These are phyloP conservation scores for Aspergillus wentii DNA, from an alignment of 495 filamentous ascomycete genomes.

Conservation along the genomic window DNA sequence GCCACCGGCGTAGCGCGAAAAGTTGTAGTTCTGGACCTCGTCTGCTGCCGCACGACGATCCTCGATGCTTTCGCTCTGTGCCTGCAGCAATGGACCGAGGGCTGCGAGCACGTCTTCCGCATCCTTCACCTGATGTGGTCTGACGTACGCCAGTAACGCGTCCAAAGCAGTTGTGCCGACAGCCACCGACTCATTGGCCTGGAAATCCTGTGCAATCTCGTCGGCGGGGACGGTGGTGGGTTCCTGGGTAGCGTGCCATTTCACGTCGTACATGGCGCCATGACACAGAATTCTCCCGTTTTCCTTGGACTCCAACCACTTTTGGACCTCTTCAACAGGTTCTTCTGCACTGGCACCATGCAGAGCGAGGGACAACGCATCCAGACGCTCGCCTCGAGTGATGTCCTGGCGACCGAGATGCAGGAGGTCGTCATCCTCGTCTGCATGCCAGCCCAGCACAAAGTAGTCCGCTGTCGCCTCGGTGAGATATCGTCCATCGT, in stretches of 20 bases:
- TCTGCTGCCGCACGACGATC: slow-evolving; percentile 23
- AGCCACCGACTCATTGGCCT: slow-evolving; percentile 20
- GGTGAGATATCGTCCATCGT: slow-evolving; percentile 11
- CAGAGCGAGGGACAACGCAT: slow-evolving; percentile 2
- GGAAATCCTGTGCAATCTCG: slow-evolving; percentile 6
- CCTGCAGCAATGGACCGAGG: slow-evolving; percentile 21
- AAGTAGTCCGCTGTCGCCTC: slow-evolving; percentile 39
- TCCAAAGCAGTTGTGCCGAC: slow-evolving; percentile 47
- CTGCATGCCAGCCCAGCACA: slow-evolving; percentile 48
- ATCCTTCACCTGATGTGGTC: slow-evolving; percentile 13
- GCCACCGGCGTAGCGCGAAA: slow-evolving; percentile 18
- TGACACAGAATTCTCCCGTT: slow-evolving; percentile 24
- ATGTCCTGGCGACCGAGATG: neutral
- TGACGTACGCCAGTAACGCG: slow-evolving; percentile 33
- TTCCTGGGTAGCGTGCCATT: slow-evolving; percentile 25
- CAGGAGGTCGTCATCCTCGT: slow-evolving; percentile 2
- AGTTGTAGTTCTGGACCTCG: slow-evolving; percentile 27
- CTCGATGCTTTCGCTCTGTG: slow-evolving; percentile 30
- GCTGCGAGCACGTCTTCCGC: too few relatives aligned
- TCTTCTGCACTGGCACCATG: too few relatives aligned
- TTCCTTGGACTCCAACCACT: neutral
- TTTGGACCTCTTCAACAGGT: neutral
- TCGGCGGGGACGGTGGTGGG: slow-evolving; percentile 29
- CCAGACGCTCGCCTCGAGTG: slow-evolving; percentile 6
- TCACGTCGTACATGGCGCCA: slow-evolving; percentile 44